Base-by-base conservation (phyloP, 2,329 filamentous ascomycete genomes). In the Xylaria arbuscula region DNA sequence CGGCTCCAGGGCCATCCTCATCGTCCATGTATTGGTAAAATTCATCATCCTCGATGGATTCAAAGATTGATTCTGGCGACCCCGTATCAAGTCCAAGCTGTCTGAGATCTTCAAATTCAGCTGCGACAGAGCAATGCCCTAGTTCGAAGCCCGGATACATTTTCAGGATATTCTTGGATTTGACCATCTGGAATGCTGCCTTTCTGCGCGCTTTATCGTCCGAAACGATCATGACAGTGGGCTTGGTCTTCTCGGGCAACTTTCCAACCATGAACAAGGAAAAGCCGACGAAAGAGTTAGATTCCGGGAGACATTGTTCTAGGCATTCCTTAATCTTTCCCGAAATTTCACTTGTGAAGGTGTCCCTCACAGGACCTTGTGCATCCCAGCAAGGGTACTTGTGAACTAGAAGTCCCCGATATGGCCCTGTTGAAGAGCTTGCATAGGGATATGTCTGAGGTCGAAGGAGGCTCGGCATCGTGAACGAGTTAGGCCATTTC, bases 201-300 rank as follows among this genome's bases (percentile, higher is more conserved):
- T 70, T 70, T 19, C 69, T 63, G 13, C 62, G 58, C 17, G 22
- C 10, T 38, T 70, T 69, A 42, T 70, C 66, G 13, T 69, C 66
- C 11, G 69, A 70, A 13, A 69, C 69, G 32, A 70, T 61, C 66
- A 69, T 70, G 10, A 70, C 55, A 7, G 54, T 63, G 2, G 69
- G 69, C 11, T 69, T 70, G 6, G 69, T 70, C 59, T 70, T 70
- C 42, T 69, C 62, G 17, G 66, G 62, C 19, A 59, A 13, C n/a
- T 69, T 68, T 8, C 69, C 69, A 28, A 70, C 69, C 69, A 70
- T 70, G 50, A 70, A 70, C 45, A 70, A 55, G 40, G 69, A 69
- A 54, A 69, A 70, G 19, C 66, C 62, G 13, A 70, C 38, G 45
- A 68, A 69, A 3, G 62, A 68, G 19, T 66, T 66, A 3, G 69